phyloP scores from a whole-genome alignment of 1,284 basidiomycete genomes.

The Tilletia setariae region DNA sequence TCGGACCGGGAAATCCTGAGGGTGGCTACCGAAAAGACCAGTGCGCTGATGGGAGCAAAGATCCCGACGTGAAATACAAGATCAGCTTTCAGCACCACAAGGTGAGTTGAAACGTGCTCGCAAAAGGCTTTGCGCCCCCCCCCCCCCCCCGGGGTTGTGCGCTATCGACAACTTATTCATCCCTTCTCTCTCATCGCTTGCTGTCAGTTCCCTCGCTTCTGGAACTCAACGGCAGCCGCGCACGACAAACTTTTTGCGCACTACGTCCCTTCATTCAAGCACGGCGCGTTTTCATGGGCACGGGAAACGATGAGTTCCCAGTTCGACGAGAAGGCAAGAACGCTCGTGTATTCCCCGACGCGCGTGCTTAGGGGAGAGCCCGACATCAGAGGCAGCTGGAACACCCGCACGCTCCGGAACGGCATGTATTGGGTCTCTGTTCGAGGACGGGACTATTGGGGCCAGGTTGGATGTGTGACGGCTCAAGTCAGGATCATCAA shows the following conservation, averaged over 20 bases:
- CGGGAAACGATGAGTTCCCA: conserved; percentile 29
- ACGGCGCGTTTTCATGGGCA: conserved; percentile 30
- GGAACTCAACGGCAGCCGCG: not conserved
- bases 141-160: not conserved
- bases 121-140: too few species aligned
- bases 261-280: conserved; percentile 34
- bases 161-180: too few species aligned
- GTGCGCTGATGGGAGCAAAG: conserved; percentile 20
- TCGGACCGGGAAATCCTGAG: conserved; percentile 22
- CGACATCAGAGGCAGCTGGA: conserved; percentile 29
- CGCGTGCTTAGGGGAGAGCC: conserved; percentile 32
- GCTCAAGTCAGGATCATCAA: conserved; percentile 27
- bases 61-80: conserved; percentile 15
- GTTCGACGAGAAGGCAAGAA: conserved; percentile 42
- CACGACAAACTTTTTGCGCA: conserved; percentile 29
- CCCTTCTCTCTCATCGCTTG: not conserved
- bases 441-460: conserved; percentile 38
- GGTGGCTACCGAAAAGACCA: conserved; percentile 29
- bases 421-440: conserved; percentile 40
- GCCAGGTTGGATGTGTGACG: conserved; percentile 36
- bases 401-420: conserved; percentile 23
- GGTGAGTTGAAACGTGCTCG: too few species aligned
- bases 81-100: conserved; percentile 43
- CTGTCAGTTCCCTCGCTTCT: not conserved
- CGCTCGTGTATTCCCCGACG: conserved; percentile 35